A percentile compares a stretch with the other conserved stretches of the same genome.
These are phyloP conservation scores for Bipolaris gigantea DNA, from an alignment of 2,329 filamentous ascomycete species.

Conservation along the genomic window DNA sequence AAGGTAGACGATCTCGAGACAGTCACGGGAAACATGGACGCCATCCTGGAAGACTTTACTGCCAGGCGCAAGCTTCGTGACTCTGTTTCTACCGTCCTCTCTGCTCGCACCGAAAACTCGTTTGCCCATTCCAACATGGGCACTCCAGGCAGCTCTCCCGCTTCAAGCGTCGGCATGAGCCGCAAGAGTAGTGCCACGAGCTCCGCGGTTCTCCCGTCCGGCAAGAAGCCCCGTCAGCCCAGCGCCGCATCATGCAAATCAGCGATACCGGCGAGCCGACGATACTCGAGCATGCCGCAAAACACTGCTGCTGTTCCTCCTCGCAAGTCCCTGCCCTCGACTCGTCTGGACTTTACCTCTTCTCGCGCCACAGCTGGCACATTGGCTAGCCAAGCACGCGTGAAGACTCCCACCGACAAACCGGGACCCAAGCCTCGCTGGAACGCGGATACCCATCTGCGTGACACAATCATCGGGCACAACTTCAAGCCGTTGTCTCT, in stretches of 20 bases:
- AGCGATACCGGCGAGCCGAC: slow-evolving; percentile 47
- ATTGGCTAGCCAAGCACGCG: slow-evolving; percentile 26
- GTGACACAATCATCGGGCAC: slow-evolving; percentile 45
- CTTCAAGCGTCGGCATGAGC: slow-evolving; percentile 64
- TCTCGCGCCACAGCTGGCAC: slow-evolving; percentile 33
- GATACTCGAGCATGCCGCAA: slow-evolving; percentile 54
- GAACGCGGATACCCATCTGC: slow-evolving; percentile 45
- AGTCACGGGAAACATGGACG: slow-evolving; percentile 77
- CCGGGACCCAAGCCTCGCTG: slow-evolving; percentile 42
- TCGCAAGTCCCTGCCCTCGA: slow-evolving; percentile 24
- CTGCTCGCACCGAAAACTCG: slow-evolving; percentile 68
- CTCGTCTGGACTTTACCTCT: slow-evolving; percentile 26
- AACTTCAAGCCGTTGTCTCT: slow-evolving; percentile 42
- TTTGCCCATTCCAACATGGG: slow-evolving; percentile 68
- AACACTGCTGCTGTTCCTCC: slow-evolving; percentile 21
- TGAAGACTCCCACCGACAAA: slow-evolving; percentile 35
- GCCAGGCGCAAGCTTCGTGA: slow-evolving; percentile 79
- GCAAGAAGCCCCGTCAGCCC: slow-evolving; percentile 51
- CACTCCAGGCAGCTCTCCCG: slow-evolving; percentile 64
- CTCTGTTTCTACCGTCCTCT: slow-evolving; percentile 89
- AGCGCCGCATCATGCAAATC: slow-evolving; percentile 50
- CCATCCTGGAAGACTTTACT: slow-evolving; percentile 67
- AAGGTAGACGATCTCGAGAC: slow-evolving; percentile 76
- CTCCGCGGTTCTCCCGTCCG: slow-evolving; percentile 49
- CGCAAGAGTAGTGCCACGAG: slow-evolving; percentile 54